phyloP scores from a whole-genome alignment of 2,329 filamentous ascomycete genomes.

The Ophiocordyceps robertsii region DNA sequence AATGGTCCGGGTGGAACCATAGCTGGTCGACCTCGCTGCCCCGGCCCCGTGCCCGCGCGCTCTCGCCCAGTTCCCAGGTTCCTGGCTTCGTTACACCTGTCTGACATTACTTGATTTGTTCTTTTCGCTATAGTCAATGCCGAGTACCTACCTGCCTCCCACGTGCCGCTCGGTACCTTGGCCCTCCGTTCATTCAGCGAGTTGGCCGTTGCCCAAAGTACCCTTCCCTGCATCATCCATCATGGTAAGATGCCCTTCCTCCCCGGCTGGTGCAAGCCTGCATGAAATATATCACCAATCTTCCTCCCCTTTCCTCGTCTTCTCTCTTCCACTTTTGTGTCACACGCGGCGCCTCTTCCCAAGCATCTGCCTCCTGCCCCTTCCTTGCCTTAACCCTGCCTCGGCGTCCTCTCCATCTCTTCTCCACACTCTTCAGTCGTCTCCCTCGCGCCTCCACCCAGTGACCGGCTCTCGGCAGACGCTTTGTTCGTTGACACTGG shows the following conservation, averaged over 20 bases:
- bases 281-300: conserved; percentile 30
- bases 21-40: conserved; percentile 15
- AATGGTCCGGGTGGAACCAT: conserved; percentile 22
- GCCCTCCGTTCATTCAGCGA: conserved; percentile 17
- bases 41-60: conserved; percentile 10
- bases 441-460: conserved; percentile 9
- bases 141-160: conserved; percentile 16
- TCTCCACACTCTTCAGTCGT: background rate
- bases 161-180: conserved; percentile 20
- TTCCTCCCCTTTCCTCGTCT: conserved; percentile 13
- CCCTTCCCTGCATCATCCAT: conserved; percentile 26
- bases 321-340: conserved; percentile 10
- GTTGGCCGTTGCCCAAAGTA: conserved; percentile 21
- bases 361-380: background rate
- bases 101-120: conserved; percentile 14
- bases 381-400: too few species aligned
- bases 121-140: conserved; percentile 20
- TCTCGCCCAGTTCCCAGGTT: conserved; percentile 4
- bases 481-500: conserved; percentile 17
- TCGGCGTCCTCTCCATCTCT: background rate
- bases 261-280: conserved; percentile 26
- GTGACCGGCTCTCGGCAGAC: background rate
- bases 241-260: conserved; percentile 34
- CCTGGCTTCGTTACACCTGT: conserved; percentile 8
- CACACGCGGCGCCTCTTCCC: background rate